These are phyloP conservation scores for Lipomyces anomalus DNA, from an alignment of 805 yeast genomes.

Conservation along the genomic window DNA sequence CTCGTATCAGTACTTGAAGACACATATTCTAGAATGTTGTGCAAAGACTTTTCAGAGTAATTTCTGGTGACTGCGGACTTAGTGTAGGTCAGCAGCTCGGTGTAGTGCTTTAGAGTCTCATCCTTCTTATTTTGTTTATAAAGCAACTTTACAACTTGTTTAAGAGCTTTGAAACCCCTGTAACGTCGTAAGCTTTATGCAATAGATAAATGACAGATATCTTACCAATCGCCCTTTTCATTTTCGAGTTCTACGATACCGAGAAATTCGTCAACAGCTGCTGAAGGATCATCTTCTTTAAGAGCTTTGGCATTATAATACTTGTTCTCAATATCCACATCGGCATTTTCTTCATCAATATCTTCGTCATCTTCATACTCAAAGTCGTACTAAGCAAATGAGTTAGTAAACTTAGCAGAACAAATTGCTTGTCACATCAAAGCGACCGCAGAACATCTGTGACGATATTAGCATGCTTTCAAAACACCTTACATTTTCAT, in stretches of 20 bases:
- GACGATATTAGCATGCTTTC: not conserved
- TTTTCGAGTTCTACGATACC: slow-evolving; percentile 27
- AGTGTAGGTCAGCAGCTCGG: slow-evolving; percentile 23
- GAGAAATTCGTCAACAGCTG: slow-evolving; percentile 31
- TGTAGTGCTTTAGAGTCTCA: slow-evolving; percentile 25
- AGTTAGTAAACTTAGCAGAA: slow-evolving; percentile 9
- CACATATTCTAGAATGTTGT: slow-evolving; percentile 31
- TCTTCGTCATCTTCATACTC: slow-evolving; percentile 37
- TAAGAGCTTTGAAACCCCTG: slow-evolving; percentile 34
- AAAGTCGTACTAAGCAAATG: slow-evolving; percentile 31
- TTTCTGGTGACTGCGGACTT: slow-evolving; percentile 28
- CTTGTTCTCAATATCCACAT: slow-evolving; percentile 31
- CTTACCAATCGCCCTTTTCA: slow-evolving; percentile 30
- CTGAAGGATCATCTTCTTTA: slow-evolving; percentile 31
- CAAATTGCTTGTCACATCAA: not conserved
- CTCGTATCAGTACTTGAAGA: slow-evolving; percentile 20
- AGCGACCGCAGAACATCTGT: not conserved
- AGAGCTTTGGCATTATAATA: slow-evolving; percentile 37
- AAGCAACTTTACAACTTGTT: slow-evolving; percentile 35
- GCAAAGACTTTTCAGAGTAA: slow-evolving; percentile 35
- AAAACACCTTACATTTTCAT: slow-evolving; percentile 30
- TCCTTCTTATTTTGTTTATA: slow-evolving; percentile 21
- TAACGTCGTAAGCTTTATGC: too few relatives aligned
- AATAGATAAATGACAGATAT: too few relatives aligned
- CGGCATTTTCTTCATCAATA: slow-evolving; percentile 28